Conservation (phyloP, 805 yeast genomes). For the Lachancea sp. region DNA sequence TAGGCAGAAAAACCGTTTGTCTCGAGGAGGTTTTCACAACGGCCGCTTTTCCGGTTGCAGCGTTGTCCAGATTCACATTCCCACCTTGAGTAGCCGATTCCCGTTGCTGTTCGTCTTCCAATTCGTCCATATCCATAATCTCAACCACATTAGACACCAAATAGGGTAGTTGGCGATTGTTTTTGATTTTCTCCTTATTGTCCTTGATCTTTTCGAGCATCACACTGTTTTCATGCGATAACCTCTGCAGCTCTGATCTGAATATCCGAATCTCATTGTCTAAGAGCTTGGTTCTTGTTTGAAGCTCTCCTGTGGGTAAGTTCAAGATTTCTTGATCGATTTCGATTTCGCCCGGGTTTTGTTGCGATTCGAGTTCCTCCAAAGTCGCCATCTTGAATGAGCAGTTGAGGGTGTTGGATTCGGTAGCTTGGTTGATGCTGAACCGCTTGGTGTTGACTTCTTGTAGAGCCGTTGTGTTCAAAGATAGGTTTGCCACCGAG, state of each 20-base stretch:
- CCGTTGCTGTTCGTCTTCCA: slow-evolving; percentile 59
- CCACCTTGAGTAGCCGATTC: slow-evolving; percentile 76
- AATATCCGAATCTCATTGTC: slow-evolving; percentile 95
- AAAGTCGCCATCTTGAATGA: slow-evolving; percentile 59
- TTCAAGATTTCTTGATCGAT: slow-evolving; percentile 76
- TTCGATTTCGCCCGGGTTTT: slow-evolving; percentile 43
- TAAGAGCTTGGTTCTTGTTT: slow-evolving; percentile 76
- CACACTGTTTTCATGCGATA: slow-evolving; percentile 85
- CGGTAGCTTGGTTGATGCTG: not conserved
- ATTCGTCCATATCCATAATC: slow-evolving; percentile 79
- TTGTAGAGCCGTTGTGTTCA: not conserved
- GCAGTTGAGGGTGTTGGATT: not conserved
- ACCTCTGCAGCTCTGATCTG: slow-evolving; percentile 83
- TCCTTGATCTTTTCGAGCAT: slow-evolving; percentile 93
- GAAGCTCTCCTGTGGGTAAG: slow-evolving; percentile 74
- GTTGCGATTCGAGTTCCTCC: slow-evolving; percentile 65
- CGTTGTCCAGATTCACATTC: slow-evolving; percentile 84
- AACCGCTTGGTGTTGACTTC: too few relatives aligned
- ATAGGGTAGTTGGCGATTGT: slow-evolving; percentile 92
- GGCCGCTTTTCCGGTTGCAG: slow-evolving; percentile 93
- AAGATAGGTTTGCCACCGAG: slow-evolving; percentile 4
- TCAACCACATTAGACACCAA: slow-evolving; percentile 96
- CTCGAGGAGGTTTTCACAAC: slow-evolving; percentile 96
- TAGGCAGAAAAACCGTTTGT: slow-evolving; percentile 93
- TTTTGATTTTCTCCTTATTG: slow-evolving; percentile 90